phyloP scores from a whole-genome alignment of 2,329 filamentous ascomycete species.

The Geosmithia putterillii region DNA sequence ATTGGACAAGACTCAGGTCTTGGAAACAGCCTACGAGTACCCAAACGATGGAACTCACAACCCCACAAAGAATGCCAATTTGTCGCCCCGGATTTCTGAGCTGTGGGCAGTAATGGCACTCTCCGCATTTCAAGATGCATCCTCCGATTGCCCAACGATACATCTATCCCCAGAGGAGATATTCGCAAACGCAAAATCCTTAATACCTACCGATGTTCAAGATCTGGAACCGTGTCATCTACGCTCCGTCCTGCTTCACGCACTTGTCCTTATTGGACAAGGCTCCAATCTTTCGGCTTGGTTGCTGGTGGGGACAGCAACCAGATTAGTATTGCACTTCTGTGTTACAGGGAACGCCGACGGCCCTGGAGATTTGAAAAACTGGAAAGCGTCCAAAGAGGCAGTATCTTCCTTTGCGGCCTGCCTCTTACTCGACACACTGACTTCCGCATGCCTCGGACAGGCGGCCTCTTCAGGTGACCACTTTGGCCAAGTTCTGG shows the following conservation, averaged over 20 bases:
- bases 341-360: slow-evolving; percentile 3
- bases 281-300: slow-evolving; percentile 47
- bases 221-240: slow-evolving; percentile 27
- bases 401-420: slow-evolving; percentile 26
- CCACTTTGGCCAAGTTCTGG: slow-evolving; percentile 19
- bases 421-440: slow-evolving; percentile 50
- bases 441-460: slow-evolving; percentile 39
- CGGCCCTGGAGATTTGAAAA: too few relatives aligned
- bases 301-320: slow-evolving; percentile 52
- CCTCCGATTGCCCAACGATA: slow-evolving; percentile 5
- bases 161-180: slow-evolving; percentile 19
- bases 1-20: slow-evolving; percentile 51
- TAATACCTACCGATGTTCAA: slow-evolving; percentile 36
- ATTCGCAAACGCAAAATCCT: slow-evolving; percentile 33
- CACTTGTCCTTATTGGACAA: slow-evolving; percentile 49
- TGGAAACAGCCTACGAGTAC: slow-evolving; percentile 33
- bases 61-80: slow-evolving; percentile 7
- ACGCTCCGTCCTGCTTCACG: slow-evolving; percentile 37
- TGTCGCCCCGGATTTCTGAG: slow-evolving; percentile 33
- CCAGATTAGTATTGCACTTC: slow-evolving; percentile 26
- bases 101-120: slow-evolving; percentile 49
- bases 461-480: slow-evolving; percentile 35
- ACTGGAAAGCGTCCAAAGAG: background rate
- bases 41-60: slow-evolving; percentile 17
- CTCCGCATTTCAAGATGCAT: slow-evolving; percentile 39